Base-by-base conservation (phyloP, 139 green algal genomes). In the Haematococcus lacustris region DNA sequence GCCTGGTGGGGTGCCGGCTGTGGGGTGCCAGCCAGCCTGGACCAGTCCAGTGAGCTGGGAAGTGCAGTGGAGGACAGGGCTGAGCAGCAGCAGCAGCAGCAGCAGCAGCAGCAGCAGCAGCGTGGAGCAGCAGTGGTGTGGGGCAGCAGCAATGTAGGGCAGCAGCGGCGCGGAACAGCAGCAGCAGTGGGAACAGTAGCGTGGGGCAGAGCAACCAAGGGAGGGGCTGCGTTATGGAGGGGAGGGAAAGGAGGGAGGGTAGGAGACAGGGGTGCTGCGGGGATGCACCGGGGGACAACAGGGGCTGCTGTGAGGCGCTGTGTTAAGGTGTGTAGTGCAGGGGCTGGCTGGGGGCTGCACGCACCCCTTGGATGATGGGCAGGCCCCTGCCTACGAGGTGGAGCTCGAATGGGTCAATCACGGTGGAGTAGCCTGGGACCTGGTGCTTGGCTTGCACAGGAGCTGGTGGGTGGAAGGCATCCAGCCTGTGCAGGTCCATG, bases 341-440 rank as follows among this genome's bases (percentile, higher is more conserved):
- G 26, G 33, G 26, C 13, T 37, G 25, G 53, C 28, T 13, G 17
- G 4, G 23, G n/a, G 4, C 53, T 28, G 23, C 50, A 71, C 76
- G 40, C 62, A 86, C 83, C 73, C 83, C 83, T 38, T 80, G 39
- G 26, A 86, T 73, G 66, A 86, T 77, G 3, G 83, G 83, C 37
- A 86, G 72, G 2, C 83, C 83, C 0, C 72, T 32, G 9, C 83
- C 83, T 0, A 86, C 63, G 25, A 85, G 71, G 0, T 80, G 47
- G n/a, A 88, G 78, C 80, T 88, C 73, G n/a, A 47, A 59, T 0
- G 75, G 61, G 43, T 88, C 79, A 0, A 60, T 74, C 1, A 84
- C 68, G 2, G 70, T 35, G 4, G 68, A 47, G 6, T 53, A 50
- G 28, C 62, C 76, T 2, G 80, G 80, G 1, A 86, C 76, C 67